These are phyloP conservation scores for Beauveria asiatica DNA, from an alignment of 2,329 filamentous ascomycete species.

Conservation along the genomic window DNA sequence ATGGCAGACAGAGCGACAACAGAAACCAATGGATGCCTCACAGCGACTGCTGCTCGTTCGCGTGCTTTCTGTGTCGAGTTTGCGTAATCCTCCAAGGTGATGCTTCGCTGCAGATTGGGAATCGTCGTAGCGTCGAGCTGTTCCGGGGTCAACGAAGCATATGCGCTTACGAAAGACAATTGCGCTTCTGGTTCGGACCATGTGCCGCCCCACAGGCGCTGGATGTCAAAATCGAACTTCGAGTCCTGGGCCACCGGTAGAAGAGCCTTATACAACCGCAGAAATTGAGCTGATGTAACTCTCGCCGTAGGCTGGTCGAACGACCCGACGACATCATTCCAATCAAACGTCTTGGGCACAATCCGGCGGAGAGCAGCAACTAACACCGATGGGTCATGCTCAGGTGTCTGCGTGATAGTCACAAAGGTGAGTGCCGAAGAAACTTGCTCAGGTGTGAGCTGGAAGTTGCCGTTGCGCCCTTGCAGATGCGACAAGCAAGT, in stretches of 20 bases:
- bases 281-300: conserved; percentile 71
- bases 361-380: conserved; percentile 56
- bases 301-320: conserved; percentile 76
- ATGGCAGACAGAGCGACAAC: conserved; percentile 69
- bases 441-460: conserved; percentile 73
- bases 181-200: conserved; percentile 87
- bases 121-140: conserved; percentile 80
- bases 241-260: conserved; percentile 58
- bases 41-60: conserved; percentile 51
- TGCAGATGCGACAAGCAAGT: conserved; percentile 48
- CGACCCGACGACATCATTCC: conserved; percentile 64
- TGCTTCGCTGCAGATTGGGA: conserved; percentile 70
- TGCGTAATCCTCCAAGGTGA: conserved; percentile 52
- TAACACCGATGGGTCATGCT: conserved; percentile 44
- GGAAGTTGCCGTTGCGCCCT: conserved; percentile 42
- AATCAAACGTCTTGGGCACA: conserved; percentile 54
- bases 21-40: conserved; percentile 81
- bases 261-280: conserved; percentile 71
- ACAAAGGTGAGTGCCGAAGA: conserved; percentile 67
- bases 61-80: conserved; percentile 40
- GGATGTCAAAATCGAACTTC: conserved; percentile 60
- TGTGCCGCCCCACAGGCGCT: conserved; percentile 79
- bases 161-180: conserved; percentile 86
- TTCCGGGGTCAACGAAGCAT: conserved; percentile 64
- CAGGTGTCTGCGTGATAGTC: conserved; percentile 47